A percentile compares a stretch with the other conserved stretches of the same genome.
Conservation (phyloP, 164 flowering plant species). For the Aristolochia californica region DNA sequence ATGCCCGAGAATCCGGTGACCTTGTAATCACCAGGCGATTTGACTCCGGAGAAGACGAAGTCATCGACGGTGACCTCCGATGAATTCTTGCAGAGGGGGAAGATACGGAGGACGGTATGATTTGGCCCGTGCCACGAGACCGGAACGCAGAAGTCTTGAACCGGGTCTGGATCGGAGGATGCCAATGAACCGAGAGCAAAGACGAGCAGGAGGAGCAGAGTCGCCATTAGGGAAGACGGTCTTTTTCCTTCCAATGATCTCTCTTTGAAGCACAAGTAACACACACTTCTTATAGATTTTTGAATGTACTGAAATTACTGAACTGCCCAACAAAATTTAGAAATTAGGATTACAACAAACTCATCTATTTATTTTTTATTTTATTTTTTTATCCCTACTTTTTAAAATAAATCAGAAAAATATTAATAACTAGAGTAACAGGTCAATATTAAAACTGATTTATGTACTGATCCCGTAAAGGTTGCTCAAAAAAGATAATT, state of each 20-base stretch:
- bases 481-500: too few relatives aligned
- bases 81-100: constrained; percentile 43
- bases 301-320: background rate
- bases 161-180: constrained; percentile 58
- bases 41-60: constrained; percentile 48
- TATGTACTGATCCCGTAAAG: too few relatives aligned
- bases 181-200: background rate
- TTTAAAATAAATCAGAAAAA: too few relatives aligned
- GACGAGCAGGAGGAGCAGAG: constrained; percentile 10
- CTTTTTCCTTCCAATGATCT: too few relatives aligned
- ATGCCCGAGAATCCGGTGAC: constrained; percentile 30
- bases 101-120: constrained; percentile 5
- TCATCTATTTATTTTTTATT: too few relatives aligned
- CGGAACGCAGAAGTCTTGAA: constrained; percentile 55
- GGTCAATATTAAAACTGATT: too few relatives aligned
- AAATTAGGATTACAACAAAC: too few relatives aligned
- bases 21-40: constrained; percentile 29
- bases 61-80: constrained; percentile 40
- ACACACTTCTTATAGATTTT: background rate
- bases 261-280: too few relatives aligned
- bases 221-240: background rate
- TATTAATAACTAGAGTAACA: too few relatives aligned
- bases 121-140: constrained; percentile 12
- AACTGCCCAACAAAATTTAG: too few relatives aligned
- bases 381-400: too few relatives aligned